Percentiles rank a stretch among this genome's conserved stretches.
These are phyloP conservation scores for Scedosporium dehoogii DNA, from an alignment of 2,329 filamentous ascomycete species.

Conservation along the genomic window DNA sequence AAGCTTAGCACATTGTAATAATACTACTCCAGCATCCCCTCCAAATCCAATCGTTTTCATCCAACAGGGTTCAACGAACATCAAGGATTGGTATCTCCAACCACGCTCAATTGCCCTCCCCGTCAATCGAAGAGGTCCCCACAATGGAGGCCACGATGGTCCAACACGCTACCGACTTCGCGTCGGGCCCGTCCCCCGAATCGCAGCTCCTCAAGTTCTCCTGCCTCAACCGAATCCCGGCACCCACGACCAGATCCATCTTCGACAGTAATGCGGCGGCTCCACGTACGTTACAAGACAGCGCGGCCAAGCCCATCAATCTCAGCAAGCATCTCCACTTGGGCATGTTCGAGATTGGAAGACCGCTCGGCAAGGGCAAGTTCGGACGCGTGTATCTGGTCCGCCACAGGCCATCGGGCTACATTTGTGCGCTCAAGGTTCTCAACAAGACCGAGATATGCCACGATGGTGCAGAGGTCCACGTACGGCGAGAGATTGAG, in stretches of 20 bases:
- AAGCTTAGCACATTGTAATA: no score
- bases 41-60: no score
- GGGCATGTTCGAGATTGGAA: slow-evolving; percentile 82
- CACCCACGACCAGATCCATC: background rate
- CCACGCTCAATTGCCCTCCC: background rate
- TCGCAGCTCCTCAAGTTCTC: slow-evolving; percentile 1
- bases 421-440: slow-evolving; percentile 78
- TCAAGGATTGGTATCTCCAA: background rate
- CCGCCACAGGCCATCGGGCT: slow-evolving; percentile 65
- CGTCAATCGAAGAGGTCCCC: background rate
- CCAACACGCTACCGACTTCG: background rate
- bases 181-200: background rate
- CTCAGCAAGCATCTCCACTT: slow-evolving; percentile 50
- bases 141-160: background rate
- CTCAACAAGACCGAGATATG: slow-evolving; percentile 75
- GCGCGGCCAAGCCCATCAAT: background rate
- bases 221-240: background rate
- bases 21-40: no score
- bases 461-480: slow-evolving; percentile 68
- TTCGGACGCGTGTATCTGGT: slow-evolving; percentile 81
- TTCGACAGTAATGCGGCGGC: background rate
- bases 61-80: no score
- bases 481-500: slow-evolving; percentile 78
- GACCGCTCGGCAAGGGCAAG: slow-evolving; percentile 78
- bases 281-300: background rate